phyloP scores from a whole-genome alignment of 371 early-diverging fungal genomes.

The Chytridium lagenaria region DNA sequence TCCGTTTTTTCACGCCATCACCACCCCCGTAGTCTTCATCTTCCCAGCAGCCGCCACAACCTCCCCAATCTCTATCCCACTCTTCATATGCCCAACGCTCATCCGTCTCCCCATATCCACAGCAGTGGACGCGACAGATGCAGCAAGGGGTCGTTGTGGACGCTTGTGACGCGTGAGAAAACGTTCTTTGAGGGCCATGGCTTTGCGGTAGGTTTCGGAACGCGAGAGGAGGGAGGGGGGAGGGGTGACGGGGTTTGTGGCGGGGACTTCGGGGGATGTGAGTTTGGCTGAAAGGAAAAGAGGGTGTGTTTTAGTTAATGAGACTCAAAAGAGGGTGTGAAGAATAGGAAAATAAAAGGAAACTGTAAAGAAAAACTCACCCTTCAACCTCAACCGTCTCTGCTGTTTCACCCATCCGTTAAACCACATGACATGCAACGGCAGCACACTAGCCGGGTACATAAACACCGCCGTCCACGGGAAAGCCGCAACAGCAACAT shows the following conservation, averaged over 20 bases:
- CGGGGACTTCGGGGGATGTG: not conserved
- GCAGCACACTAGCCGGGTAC: constrained; percentile 29
- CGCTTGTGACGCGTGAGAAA: not conserved
- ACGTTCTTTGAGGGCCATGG: constrained; percentile 12
- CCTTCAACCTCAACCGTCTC: not conserved
- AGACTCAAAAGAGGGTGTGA: not conserved
- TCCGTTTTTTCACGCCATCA: not conserved
- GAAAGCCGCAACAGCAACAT: constrained; percentile 21
- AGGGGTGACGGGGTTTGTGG: not conserved
- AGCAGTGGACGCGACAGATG: too few relatives aligned
- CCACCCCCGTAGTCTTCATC: too few relatives aligned
- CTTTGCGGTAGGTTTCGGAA: not conserved
- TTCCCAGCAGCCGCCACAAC: too few relatives aligned
- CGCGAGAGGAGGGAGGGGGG: not conserved
- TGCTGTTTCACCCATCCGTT: constrained; percentile 36
- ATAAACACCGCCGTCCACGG: constrained; percentile 16
- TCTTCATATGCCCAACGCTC: too few relatives aligned
- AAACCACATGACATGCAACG: constrained; percentile 42
- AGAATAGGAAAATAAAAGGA: not conserved
- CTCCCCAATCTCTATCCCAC: too few relatives aligned
- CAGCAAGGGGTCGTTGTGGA: too few relatives aligned
- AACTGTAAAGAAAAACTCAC: not conserved
- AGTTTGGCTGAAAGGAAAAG: not conserved
- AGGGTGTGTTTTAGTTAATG: not conserved
- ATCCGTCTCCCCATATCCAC: too few relatives aligned